These are phyloP conservation scores for Hibiscus trionum DNA, from an alignment of 345 rosid species.

Conservation along the genomic window DNA sequence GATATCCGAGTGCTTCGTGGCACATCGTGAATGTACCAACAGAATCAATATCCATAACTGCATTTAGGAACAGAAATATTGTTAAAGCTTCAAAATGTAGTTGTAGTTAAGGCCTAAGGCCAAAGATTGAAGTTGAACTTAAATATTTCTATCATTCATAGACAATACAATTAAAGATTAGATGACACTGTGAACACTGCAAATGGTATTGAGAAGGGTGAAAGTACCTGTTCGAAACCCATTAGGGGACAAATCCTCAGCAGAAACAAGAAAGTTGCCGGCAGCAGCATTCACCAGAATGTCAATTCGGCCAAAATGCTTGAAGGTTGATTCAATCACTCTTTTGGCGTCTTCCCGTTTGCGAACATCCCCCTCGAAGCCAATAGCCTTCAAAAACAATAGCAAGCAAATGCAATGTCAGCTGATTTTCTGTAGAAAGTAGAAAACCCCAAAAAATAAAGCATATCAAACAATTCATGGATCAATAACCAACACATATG, in stretches of 20 bases:
- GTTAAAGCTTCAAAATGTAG: neutral
- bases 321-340: neutral
- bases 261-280: neutral
- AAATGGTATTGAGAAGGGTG: neutral
- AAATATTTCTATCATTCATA: neutral
- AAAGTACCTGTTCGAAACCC: neutral
- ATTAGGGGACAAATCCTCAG: neutral
- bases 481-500: neutral
- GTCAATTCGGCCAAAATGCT: neutral
- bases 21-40: constrained; percentile 83
- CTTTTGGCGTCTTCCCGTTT: neutral
- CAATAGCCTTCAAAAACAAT: neutral
- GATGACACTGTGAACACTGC: neutral
- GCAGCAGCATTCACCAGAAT: neutral
- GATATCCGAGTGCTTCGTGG: constrained; percentile 55
- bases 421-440: neutral
- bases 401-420: neutral
- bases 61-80: neutral
- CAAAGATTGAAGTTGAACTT: neutral
- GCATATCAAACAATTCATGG: neutral
- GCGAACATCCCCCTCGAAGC: neutral
- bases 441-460: neutral
- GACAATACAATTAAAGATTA: neutral
- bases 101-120: neutral
- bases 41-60: constrained; percentile 28